A percentile compares a stretch with the other conserved stretches of the same genome.
Conservation (phyloP, 2,329 filamentous ascomycete genomes). For the Zymoseptoria ardabiliae region DNA sequence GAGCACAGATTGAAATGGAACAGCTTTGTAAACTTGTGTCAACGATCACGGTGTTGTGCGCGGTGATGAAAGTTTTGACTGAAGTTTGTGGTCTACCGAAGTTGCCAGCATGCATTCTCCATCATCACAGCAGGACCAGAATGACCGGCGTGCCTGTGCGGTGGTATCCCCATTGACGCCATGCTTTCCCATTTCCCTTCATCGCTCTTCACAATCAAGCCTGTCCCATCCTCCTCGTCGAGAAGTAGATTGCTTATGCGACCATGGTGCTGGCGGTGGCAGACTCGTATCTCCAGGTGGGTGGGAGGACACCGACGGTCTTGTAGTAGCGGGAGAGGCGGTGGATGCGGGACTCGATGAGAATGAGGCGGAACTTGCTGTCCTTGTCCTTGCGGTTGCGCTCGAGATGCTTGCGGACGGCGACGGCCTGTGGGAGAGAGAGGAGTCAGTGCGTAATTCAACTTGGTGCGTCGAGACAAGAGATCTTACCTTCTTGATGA, state of each 20-base stretch:
- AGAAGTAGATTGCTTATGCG: slow-evolving; percentile 54
- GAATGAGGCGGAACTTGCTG: slow-evolving; percentile 99
- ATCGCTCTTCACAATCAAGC: slow-evolving; percentile 11
- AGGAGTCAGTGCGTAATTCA: slow-evolving; percentile 5
- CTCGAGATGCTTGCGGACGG: slow-evolving; percentile 99
- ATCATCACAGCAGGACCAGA: slow-evolving; percentile 8
- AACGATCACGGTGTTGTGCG: neutral
- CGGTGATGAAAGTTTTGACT: slow-evolving; percentile 12
- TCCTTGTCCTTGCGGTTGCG: slow-evolving; percentile 99
- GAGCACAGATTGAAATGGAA: neutral
- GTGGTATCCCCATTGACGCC: slow-evolving; percentile 14
- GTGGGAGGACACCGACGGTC: slow-evolving; percentile 74
- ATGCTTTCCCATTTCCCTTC: slow-evolving; percentile 12
- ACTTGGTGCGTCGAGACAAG: neutral
- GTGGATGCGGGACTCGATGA: slow-evolving; percentile 99
- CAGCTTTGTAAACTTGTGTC: neutral
- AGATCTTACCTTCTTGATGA: slow-evolving; percentile 95
- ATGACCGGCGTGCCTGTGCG: slow-evolving; percentile 2
- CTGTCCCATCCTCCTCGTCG: slow-evolving; percentile 1
- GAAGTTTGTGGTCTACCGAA: slow-evolving; percentile 14
- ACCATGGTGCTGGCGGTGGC: slow-evolving; percentile 92
- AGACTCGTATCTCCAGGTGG: slow-evolving; percentile 98
- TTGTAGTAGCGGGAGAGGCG: slow-evolving; percentile 99
- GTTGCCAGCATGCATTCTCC: slow-evolving; percentile 10
- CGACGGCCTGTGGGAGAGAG: slow-evolving; percentile 60